Evolutionary conservation across 2,329 filamentous ascomycete genomes (phyloP).

Genomic region (Juglanconis sp.): DNA sequence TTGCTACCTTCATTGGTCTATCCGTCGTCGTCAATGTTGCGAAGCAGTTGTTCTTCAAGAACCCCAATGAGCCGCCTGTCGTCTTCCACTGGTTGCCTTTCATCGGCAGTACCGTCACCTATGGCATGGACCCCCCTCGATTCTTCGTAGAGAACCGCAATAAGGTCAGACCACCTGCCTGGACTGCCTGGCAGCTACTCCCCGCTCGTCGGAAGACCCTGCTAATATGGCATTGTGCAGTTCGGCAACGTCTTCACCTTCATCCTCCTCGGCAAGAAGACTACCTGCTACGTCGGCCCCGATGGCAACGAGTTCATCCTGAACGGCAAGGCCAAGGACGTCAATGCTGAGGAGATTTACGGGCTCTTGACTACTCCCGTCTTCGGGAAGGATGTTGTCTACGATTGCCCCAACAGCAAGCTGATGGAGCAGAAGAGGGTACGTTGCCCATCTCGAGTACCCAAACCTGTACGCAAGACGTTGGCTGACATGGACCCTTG

Average conservation of each 20-base stretch:
- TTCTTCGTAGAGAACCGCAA: constrained; percentile 75
- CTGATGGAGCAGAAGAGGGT: constrained; percentile 89
- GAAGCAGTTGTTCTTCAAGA: constrained; percentile 75
- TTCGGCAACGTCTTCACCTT: constrained; percentile 55
- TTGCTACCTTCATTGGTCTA: constrained; percentile 44
- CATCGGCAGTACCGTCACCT: constrained; percentile 86
- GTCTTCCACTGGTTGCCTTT: constrained; percentile 81
- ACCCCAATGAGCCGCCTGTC: constrained; percentile 74
- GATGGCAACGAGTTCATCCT: constrained; percentile 55
- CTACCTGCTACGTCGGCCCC: constrained; percentile 47
- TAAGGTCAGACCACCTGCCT: constrained; percentile 49
- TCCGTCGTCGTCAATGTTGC: constrained; percentile 75
- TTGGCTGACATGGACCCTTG: neutral
- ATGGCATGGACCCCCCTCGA: constrained; percentile 88
- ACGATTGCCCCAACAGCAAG: constrained; percentile 80
- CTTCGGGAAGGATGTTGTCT: constrained; percentile 77
- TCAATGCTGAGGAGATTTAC: constrained; percentile 55
- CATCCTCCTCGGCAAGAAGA: constrained; percentile 47
- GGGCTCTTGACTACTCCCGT: constrained; percentile 48
- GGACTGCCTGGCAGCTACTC: neutral
- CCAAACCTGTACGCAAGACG: neutral
- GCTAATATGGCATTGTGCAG: constrained; percentile 26
- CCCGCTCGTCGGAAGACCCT: neutral
- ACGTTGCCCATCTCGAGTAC: neutral
- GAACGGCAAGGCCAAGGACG: constrained; percentile 50